Base-by-base conservation (phyloP, 345 rosid species). In the Hibiscus trionum region DNA sequence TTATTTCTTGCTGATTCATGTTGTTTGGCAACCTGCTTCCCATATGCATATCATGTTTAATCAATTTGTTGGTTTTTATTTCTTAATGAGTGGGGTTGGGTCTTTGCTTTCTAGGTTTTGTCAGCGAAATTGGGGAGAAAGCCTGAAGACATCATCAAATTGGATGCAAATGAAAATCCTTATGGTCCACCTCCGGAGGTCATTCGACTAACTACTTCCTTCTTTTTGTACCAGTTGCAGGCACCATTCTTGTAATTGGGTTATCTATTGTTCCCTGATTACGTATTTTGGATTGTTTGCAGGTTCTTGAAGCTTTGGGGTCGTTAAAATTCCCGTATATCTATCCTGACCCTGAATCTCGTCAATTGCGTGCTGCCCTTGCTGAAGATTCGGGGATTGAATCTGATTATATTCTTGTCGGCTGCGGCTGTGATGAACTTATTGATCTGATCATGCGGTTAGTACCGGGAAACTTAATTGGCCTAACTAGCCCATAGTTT, bases 111-210 rank as follows among this genome's bases (percentile, higher is more conserved):
- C 47, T 82, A 95, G 97, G 93, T 95, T 49, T 79, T 90, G 82
- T 95, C 97, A 33, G 86, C 81, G 24, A 86, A 81, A 61, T 86
- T 92, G 59, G 98, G 98, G 80, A 86, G 96, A 82, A 89, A 88
- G 78, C 97, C 98, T 47, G 99, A 92, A 79, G 98, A 95, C 80
- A 95, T 92, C 61, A 82, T 95, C 72, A 95, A 95, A 74, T 79
- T 95, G 79, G 99, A 95, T 87, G 99, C 99, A 10, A 95, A 95
- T 83, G 99, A 95, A 84, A 92, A 92, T 75, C 99, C 99, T 4
- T 92, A 95, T 78, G 97, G 99, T 75, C 99, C 98, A 69, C 99
- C 99, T 78, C 97, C 99, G 1, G 98, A 92, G 96, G 97, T 80
- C 27, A 2, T 37, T 14, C 46, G 29, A 50, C 4, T 26, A 26